phyloP scores from a whole-genome alignment of 805 yeast species.

The Candida stauntonica region DNA sequence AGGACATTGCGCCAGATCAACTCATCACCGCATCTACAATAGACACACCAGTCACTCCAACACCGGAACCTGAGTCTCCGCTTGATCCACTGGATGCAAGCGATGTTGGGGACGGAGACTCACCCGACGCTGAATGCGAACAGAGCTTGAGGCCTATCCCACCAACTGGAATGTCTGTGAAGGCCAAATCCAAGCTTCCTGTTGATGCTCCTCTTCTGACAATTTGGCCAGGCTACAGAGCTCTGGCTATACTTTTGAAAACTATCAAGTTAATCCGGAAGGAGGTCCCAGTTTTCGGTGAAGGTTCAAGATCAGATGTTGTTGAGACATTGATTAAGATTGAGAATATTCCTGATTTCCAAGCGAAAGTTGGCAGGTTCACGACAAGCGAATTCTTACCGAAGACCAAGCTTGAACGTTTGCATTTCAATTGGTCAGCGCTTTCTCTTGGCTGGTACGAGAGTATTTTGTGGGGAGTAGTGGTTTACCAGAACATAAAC shows the following conservation, averaged over 20 bases:
- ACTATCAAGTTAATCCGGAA: conserved; percentile 28
- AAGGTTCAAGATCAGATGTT: conserved; percentile 23
- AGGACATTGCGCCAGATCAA: conserved; percentile 9
- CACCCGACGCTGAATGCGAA: conserved; percentile 27
- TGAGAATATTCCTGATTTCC: conserved; percentile 33
- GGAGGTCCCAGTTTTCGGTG: conserved; percentile 29
- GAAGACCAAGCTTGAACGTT: conserved; percentile 38
- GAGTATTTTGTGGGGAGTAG: conserved; percentile 56
- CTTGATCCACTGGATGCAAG: conserved; percentile 3
- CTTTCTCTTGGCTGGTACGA: conserved; percentile 73
- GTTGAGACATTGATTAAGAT: conserved; percentile 37
- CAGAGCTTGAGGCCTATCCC: conserved; percentile 43
- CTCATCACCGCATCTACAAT: background rate
- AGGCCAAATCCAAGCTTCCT: conserved; percentile 51
- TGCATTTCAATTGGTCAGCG: conserved; percentile 59
- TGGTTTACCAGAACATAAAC: conserved; percentile 36
- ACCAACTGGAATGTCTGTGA: conserved; percentile 58
- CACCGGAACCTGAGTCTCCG: conserved; percentile 10
- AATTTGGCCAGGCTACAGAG: conserved; percentile 50
- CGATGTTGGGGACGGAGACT: conserved; percentile 13
- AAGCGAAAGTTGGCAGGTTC: conserved; percentile 21
- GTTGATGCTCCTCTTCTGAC: conserved; percentile 43
- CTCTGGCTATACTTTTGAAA: conserved; percentile 39
- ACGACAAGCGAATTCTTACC: conserved; percentile 40
- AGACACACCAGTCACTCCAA: conserved; percentile 6